Evolutionary conservation across 352 stramenopile species (phyloP).

Genomic region (Phytophthora meadii): DNA sequence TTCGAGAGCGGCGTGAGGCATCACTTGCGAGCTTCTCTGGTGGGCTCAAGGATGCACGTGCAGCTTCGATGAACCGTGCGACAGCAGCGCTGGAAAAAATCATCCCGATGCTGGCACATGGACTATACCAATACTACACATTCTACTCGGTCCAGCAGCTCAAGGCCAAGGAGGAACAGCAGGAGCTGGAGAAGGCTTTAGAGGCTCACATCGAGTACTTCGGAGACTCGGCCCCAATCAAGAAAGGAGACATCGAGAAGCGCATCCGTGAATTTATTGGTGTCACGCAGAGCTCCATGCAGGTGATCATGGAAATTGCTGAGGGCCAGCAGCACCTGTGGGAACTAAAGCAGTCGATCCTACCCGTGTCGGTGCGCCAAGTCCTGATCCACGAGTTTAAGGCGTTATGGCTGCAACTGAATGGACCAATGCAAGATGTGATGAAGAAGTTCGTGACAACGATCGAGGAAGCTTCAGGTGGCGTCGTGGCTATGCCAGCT

Average conservation of each 20-base stretch:
- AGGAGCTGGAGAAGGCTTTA: slow-evolving; percentile 54
- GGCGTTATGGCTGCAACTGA: slow-evolving; percentile 52
- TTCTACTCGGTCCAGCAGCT: slow-evolving; percentile 67
- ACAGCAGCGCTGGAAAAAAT: slow-evolving; percentile 44
- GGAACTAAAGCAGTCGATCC: slow-evolving; percentile 44
- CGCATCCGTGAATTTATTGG: slow-evolving; percentile 71
- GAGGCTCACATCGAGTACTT: slow-evolving; percentile 66
- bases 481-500: slow-evolving; percentile 23
- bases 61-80: slow-evolving; percentile 34
- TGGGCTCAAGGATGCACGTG: slow-evolving; percentile 35
- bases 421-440: slow-evolving; percentile 63
- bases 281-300: slow-evolving; percentile 57
- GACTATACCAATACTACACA: slow-evolving; percentile 58
- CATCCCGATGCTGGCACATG: slow-evolving; percentile 55
- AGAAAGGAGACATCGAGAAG: slow-evolving; percentile 67
- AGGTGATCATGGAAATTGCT: slow-evolving; percentile 65
- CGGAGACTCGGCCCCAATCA: slow-evolving; percentile 65
- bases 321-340: slow-evolving; percentile 60
- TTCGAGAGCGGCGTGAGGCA: slow-evolving; percentile 36
- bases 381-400: slow-evolving; percentile 55
- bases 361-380: slow-evolving; percentile 42
- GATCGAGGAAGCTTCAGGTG: slow-evolving; percentile 31
- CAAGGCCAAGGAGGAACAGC: slow-evolving; percentile 52
- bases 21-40: slow-evolving; percentile 33
- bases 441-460: slow-evolving; percentile 41